Evolutionary conservation across 305 asterid species (phyloP), one percentile per base, ranked within the genome.

Genomic region (Solanum hybrid): DNA sequence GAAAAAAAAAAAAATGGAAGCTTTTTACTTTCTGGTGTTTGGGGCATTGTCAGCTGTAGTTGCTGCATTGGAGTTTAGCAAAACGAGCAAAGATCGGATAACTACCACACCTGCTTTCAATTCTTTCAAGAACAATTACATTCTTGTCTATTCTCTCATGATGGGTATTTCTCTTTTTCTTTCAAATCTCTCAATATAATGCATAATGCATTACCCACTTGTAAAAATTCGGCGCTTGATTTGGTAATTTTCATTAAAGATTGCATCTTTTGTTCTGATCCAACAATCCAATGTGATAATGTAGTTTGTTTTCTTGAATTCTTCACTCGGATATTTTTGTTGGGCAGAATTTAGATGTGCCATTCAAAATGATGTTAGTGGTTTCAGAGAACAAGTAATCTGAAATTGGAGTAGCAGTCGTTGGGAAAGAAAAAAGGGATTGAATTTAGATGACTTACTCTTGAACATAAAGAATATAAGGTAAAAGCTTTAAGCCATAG

Each of bases 91-190:
- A 74, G 99, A 97, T 95, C 96, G 99, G 78, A 90, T 95, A 88
- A 96, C 94, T 33, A 95, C 99, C 36, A 92, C 98, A 14, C 90
- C 95, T 16, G 94, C 98, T 34, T 97, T 97, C 95, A 93, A 93
- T 94, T 93, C 98, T 42, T 97, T 96, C 95, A 97, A 97, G 95
- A 97, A 96, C 90, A 96, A 93, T 93, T 97, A 97, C 95, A 90
- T 97, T 89, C 93, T 97, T 51, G 99, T 97, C 11, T 97, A 97
- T 94, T 97, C 99, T 69, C 98, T 97, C 90, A 97, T 97, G 98
- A 97, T 97, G 98, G 99, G 98, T 97, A 90, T 10, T 92, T 89
- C 11, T n/a, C n/a, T 16, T 28, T 8, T 8, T 33, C 18, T 31
- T 51, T 46, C 1, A 14, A 57, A 57, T 22, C 64, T 42, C 6